A percentile compares a stretch with the other conserved stretches of the same genome.
These are phyloP conservation scores for Entomortierella parvispora DNA, from an alignment of 192 early-diverging fungal species.

Conservation along the genomic window DNA sequence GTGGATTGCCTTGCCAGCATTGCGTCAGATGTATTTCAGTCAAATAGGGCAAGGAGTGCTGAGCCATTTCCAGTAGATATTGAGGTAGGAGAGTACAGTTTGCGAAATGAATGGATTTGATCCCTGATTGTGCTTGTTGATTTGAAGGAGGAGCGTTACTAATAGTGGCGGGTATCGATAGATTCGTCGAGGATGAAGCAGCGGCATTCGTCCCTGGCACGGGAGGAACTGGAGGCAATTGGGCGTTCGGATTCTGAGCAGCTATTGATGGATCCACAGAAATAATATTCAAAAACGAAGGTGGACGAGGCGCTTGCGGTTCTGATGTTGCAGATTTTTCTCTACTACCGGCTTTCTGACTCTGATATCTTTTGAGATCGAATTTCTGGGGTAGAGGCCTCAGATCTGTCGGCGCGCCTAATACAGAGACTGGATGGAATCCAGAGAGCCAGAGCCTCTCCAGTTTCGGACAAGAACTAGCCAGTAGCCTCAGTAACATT, in stretches of 20 bases:
- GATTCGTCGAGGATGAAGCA: neutral
- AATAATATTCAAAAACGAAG: neutral
- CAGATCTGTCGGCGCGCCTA: slow-evolving; percentile 39
- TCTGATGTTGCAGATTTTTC: neutral
- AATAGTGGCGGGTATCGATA: too few relatives aligned
- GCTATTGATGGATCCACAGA: too few relatives aligned
- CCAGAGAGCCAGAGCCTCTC: slow-evolving; percentile 37
- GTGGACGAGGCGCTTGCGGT: neutral
- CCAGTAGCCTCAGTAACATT: slow-evolving; percentile 13
- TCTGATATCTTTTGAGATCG: slow-evolving; percentile 6
- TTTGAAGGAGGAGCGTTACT: neutral
- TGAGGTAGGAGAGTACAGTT: slow-evolving; percentile 37
- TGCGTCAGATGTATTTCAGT: slow-evolving; percentile 20
- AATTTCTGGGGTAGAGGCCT: slow-evolving; percentile 9
- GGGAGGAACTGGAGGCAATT: slow-evolving; percentile 6
- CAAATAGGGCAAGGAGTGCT: slow-evolving; percentile 34
- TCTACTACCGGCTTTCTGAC: neutral
- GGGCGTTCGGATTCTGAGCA: neutral
- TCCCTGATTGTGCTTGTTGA: slow-evolving; percentile 17
- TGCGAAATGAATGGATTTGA: slow-evolving; percentile 32
- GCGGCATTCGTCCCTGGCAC: slow-evolving; percentile 4
- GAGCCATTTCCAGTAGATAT: slow-evolving; percentile 44
- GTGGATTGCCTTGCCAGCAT: slow-evolving; percentile 36
- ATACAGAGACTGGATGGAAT: slow-evolving; percentile 40
- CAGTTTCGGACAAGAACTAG: slow-evolving; percentile 38